These are phyloP conservation scores for Nemania sp. DNA, from an alignment of 2,329 filamentous ascomycete species.

Conservation along the genomic window DNA sequence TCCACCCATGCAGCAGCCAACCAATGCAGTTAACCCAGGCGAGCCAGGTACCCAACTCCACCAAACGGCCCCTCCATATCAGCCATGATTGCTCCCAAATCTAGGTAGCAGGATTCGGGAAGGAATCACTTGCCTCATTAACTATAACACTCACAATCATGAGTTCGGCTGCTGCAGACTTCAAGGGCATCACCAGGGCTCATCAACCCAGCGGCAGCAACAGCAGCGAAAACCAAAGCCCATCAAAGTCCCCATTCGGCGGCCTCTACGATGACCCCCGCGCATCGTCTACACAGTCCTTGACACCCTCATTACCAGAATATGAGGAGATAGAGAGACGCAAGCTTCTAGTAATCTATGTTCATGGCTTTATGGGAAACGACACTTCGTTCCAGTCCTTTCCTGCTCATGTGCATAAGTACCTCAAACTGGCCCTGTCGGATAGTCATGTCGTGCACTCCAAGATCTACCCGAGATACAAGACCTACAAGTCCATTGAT, in stretches of 20 bases:
- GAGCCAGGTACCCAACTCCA: background rate
- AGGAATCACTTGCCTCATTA: background rate
- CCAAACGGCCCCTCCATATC: slow-evolving; percentile 3
- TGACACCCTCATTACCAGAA: slow-evolving; percentile 48
- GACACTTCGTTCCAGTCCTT: slow-evolving; percentile 90
- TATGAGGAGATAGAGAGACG: slow-evolving; percentile 56
- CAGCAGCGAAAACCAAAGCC: slow-evolving; percentile 14
- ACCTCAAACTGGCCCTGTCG: slow-evolving; percentile 73
- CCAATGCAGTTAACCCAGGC: background rate
- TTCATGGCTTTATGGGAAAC: slow-evolving; percentile 92
- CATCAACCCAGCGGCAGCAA: background rate
- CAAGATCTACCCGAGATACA: slow-evolving; percentile 86
- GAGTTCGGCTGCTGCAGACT: slow-evolving; percentile 28
- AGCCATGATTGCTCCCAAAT: background rate
- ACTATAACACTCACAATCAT: slow-evolving; percentile 13
- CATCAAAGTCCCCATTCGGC: slow-evolving; percentile 38
- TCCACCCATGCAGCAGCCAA: background rate
- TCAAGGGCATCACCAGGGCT: slow-evolving; percentile 25
- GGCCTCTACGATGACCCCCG: slow-evolving; percentile 57
- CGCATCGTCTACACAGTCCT: slow-evolving; percentile 60
- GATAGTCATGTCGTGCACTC: slow-evolving; percentile 86
- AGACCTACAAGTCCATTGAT: slow-evolving; percentile 77
- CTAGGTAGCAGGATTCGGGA: background rate
- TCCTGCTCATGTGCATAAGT: slow-evolving; percentile 85
- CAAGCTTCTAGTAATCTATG: slow-evolving; percentile 80